Percentiles rank a stretch among this genome's conserved stretches.
These are phyloP conservation scores for Trichoderma sp. DNA, from an alignment of 2,329 filamentous ascomycete species.

Conservation along the genomic window DNA sequence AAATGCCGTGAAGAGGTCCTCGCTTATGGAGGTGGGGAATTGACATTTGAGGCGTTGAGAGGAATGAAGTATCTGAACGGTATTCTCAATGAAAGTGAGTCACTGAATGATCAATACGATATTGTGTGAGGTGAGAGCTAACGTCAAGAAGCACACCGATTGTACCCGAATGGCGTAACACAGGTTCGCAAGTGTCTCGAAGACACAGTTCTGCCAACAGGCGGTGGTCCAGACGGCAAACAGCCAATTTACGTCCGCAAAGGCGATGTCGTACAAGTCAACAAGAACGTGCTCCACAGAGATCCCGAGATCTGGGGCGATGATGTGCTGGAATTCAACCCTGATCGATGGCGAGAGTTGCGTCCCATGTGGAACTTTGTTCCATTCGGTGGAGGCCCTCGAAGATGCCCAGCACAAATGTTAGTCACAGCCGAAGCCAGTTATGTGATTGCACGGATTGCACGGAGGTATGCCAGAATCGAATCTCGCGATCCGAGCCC, in stretches of 20 bases:
- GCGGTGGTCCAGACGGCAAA: too few species aligned
- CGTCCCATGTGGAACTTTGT: slow-evolving; percentile 27
- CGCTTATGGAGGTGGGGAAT: not conserved
- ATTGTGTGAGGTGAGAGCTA: too few species aligned
- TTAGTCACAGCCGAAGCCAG: too few species aligned
- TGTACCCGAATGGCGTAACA: too few species aligned
- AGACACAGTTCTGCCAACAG: too few species aligned
- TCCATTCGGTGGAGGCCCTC: slow-evolving; percentile 28
- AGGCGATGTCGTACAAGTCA: slow-evolving; percentile 43
- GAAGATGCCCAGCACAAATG: slow-evolving; percentile 24
- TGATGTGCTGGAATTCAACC: slow-evolving; percentile 37
- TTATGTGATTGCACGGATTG: too few species aligned
- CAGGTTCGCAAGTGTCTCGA: too few species aligned
- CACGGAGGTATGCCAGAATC: too few species aligned
- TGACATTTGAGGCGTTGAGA: not conserved
- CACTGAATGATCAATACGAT: too few species aligned
- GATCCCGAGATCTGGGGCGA: slow-evolving; percentile 40
- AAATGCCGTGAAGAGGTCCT: not conserved
- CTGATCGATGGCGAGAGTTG: slow-evolving; percentile 37
- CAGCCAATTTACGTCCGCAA: too few species aligned
- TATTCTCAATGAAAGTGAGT: slow-evolving; percentile 1
- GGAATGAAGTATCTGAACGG: slow-evolving; percentile 2
- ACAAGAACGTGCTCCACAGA: slow-evolving; percentile 35
- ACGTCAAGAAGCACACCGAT: too few species aligned
- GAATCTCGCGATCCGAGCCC: too few species aligned